Evolutionary conservation across 345 rosid genomes (phyloP).

Genomic region (Salix udensis): DNA sequence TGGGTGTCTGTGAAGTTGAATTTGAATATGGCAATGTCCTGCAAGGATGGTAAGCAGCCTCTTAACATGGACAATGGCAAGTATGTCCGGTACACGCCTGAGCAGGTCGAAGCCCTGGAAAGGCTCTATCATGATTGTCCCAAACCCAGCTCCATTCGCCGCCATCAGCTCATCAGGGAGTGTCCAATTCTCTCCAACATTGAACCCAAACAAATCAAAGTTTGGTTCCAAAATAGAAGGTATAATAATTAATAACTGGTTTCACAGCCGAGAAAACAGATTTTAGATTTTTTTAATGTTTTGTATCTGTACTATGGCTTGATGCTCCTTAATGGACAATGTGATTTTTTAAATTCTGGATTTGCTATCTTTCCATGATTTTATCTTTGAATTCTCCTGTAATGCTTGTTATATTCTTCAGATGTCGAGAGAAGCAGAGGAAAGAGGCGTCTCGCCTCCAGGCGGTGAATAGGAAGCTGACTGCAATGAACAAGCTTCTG

Average conservation of each 20-base stretch:
- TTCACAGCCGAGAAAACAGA: neutral
- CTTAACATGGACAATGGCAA: constrained; percentile 86
- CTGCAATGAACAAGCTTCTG: constrained; percentile 97
- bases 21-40: constrained; percentile 76
- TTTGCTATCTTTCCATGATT: neutral
- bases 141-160: constrained; percentile 96
- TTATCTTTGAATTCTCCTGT: neutral
- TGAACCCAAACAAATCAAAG: constrained; percentile 99
- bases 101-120: constrained; percentile 99
- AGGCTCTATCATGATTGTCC: constrained; percentile 99
- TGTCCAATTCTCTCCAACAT: constrained; percentile 99
- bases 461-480: constrained; percentile 90
- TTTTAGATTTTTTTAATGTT: neutral
- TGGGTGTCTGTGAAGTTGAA: constrained; percentile 10
- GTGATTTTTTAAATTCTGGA: neutral
- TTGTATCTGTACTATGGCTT: neutral
- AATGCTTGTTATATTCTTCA: constrained; percentile 26
- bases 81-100: constrained; percentile 98
- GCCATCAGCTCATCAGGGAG: constrained; percentile 95
- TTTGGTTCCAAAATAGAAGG: constrained; percentile 99
- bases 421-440: constrained; percentile 99
- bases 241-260: constrained; percentile 6
- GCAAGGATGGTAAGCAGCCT: constrained; percentile 74
- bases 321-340: neutral
- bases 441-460: constrained; percentile 98